Base-by-base conservation (phyloP, 2,329 filamentous ascomycete species). In the Xylaria sp. region DNA sequence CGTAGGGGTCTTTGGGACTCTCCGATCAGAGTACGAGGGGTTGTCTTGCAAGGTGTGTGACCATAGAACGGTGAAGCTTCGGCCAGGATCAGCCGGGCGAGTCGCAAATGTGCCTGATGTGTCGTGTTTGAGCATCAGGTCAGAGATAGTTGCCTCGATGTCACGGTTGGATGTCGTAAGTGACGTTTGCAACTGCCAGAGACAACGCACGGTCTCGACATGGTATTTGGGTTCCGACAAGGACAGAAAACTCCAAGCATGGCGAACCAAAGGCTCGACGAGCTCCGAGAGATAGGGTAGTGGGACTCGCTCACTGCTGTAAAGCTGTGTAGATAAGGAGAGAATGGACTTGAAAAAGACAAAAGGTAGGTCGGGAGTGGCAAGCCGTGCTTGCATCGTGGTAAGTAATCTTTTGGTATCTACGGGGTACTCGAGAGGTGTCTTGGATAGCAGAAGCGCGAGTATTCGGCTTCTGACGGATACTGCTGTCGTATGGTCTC, bases 191-290 rank as follows among this genome's bases (percentile, higher is more conserved):
- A 99, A 76, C 61, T 91, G 86, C 90, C 94, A 96, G 38, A 99
- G 76, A 62, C 86, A 88, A 52, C 90, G 86, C 7, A 95, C 90
- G 17, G 92, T 88, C 74, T 99, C 95, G 26, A 99, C 92, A 67
- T 97, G 94, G 62, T 93, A 95, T 68, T 96, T 96, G 0, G 92
- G 92, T 58, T 88, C 87, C 11, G 86, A 80, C n/a, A 90, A 87
- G 0, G 91, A 90, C 38, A 99, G 74, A 65, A 90, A 91, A 4
- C 76, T 72, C 94, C 94, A 99, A 0, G 93, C 80, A 51, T 87
- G 82, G 1, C 78, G 78, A 16, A 94, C 86, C 19, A 97, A 75
- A 22, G 83, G 79, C 18, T 84, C 79, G 4, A 93, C 82, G 7
- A 96, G 74, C 50, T 76, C 79, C 50, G 79, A 87, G 45, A 88